phyloP scores from a whole-genome alignment of 2,329 filamentous ascomycete genomes.

The Monosporascus sp. region DNA sequence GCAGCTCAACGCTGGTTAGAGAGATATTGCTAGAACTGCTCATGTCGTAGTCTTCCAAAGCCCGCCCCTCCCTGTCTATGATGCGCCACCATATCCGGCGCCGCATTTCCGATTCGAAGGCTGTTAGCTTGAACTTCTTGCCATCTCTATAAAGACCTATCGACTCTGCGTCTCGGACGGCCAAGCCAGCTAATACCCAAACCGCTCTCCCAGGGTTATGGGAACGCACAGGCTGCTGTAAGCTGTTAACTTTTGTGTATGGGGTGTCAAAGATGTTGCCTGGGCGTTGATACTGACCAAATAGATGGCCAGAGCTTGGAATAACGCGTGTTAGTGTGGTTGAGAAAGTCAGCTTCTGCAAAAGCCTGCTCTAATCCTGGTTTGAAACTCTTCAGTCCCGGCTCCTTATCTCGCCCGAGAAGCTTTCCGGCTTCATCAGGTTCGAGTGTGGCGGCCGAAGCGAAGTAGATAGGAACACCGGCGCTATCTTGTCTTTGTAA shows the following conservation, averaged over 20 bases:
- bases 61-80: not conserved
- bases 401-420: not conserved
- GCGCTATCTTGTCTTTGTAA: conserved; percentile 14
- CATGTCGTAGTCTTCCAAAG: not conserved
- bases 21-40: not conserved
- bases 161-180: conserved; percentile 21
- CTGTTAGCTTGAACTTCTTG: conserved; percentile 14
- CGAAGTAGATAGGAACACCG: not conserved
- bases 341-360: not conserved
- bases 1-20: not conserved
- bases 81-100: conserved; percentile 26
- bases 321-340: not conserved
- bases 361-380: not conserved
- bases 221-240: not conserved
- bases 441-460: not conserved
- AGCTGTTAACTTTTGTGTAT: not conserved
- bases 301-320: not conserved
- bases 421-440: not conserved
- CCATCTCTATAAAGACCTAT: conserved; percentile 25
- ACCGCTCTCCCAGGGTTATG: conserved; percentile 1
- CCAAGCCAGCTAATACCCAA: conserved; percentile 18
- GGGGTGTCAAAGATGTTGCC: not conserved
- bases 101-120: conserved; percentile 23
- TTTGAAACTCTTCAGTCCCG: not conserved
- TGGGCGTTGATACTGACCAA: not conserved